Conservation (phyloP, 306 rosid species). For the peach (Prunus persica) region DNA sequence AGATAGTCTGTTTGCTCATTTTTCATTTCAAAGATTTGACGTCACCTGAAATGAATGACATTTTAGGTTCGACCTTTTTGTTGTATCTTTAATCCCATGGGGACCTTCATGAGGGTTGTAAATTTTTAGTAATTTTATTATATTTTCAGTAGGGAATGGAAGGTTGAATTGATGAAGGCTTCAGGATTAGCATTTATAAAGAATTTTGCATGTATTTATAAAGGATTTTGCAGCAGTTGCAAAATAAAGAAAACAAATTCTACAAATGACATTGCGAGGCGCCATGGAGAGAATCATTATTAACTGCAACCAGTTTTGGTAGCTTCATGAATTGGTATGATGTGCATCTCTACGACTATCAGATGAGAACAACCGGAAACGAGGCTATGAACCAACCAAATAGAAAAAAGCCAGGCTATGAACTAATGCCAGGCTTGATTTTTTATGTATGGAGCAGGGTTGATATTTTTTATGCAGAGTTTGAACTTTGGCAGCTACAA, state of each 20-base stretch:
- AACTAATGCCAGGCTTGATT: too few relatives aligned
- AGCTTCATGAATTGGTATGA: background rate
- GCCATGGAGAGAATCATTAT: background rate
- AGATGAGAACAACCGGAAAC: too few relatives aligned
- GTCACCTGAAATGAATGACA: slow-evolving; percentile 1
- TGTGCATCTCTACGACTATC: too few relatives aligned
- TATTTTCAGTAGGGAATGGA: background rate
- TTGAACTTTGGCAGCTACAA: too few relatives aligned
- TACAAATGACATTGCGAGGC: background rate
- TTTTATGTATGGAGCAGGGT: too few relatives aligned
- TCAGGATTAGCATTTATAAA: background rate
- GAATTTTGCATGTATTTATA: background rate
- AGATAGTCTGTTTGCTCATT: slow-evolving; percentile 31
- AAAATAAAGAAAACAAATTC: background rate
- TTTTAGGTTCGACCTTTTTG: slow-evolving; percentile 14
- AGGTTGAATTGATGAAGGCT: background rate
- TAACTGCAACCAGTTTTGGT: background rate
- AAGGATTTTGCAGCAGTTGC: background rate
- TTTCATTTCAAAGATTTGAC: background rate
- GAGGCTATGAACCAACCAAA: too few relatives aligned
- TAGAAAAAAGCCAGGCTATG: too few relatives aligned
- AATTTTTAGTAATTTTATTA: background rate
- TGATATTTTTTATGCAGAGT: too few relatives aligned
- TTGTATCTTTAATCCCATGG: slow-evolving; percentile 24
- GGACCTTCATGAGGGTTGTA: slow-evolving; percentile 20